Conservation (phyloP, 768 basidiomycete genomes). For the Botryobasidium botryosum region DNA sequence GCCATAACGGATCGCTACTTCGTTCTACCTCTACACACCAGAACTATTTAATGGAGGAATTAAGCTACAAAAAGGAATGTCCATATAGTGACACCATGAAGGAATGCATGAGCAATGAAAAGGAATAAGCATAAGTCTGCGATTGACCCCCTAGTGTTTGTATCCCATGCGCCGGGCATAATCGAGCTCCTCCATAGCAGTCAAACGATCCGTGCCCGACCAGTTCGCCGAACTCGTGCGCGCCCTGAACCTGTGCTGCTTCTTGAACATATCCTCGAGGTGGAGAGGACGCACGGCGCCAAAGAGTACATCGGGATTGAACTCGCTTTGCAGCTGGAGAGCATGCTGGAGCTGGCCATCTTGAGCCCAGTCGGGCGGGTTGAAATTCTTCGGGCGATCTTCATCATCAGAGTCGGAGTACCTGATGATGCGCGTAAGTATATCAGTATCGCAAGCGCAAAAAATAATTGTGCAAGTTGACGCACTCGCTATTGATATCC, state of each 20-base stretch:
- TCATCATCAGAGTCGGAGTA: slow-evolving; percentile 96
- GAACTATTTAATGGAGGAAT: too few relatives aligned
- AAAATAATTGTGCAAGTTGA: neutral
- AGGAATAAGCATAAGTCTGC: too few relatives aligned
- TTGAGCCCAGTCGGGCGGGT: slow-evolving; percentile 79
- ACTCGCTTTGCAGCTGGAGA: slow-evolving; percentile 63
- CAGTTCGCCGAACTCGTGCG: slow-evolving; percentile 92
- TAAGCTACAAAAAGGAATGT: too few relatives aligned
- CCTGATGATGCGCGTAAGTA: slow-evolving; percentile 14
- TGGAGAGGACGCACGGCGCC: slow-evolving; percentile 68
- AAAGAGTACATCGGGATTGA: slow-evolving; percentile 88
- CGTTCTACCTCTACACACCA: too few relatives aligned
- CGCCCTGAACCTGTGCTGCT: slow-evolving; percentile 63
- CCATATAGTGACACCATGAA: too few relatives aligned
- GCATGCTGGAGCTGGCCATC: slow-evolving; percentile 72
- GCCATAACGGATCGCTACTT: too few relatives aligned
- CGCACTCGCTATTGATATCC: slow-evolving; percentile 77
- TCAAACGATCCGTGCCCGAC: slow-evolving; percentile 81
- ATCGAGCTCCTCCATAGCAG: slow-evolving; percentile 64
- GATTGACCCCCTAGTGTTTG: too few relatives aligned
- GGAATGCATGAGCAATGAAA: too few relatives aligned
- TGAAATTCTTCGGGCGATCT: slow-evolving; percentile 50
- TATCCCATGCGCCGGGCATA: slow-evolving; percentile 88
- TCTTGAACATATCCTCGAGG: slow-evolving; percentile 87
- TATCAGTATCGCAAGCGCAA: neutral